phyloP scores from a whole-genome alignment of 2,329 filamentous ascomycete species.

The Rugonectria rugulosa region DNA sequence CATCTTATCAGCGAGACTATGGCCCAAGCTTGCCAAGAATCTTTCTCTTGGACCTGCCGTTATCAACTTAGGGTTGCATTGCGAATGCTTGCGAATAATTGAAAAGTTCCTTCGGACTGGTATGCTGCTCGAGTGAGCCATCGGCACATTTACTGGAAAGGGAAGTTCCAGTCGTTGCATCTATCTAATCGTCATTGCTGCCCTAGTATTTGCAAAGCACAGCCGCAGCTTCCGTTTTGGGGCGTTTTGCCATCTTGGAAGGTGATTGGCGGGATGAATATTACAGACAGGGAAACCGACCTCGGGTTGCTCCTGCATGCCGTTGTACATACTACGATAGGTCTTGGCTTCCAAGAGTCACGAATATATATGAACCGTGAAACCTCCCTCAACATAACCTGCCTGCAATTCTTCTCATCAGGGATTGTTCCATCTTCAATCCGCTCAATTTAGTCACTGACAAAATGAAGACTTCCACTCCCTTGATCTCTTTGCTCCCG shows the following conservation, averaged over 20 bases:
- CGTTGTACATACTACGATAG: not conserved
- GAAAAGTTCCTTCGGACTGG: slow-evolving; percentile 35
- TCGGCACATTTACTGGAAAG: slow-evolving; percentile 36
- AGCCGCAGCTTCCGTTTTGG: slow-evolving; percentile 36
- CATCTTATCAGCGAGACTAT: slow-evolving; percentile 7
- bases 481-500: slow-evolving; percentile 31
- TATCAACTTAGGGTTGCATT: slow-evolving; percentile 33
- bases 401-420: not conserved
- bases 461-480: slow-evolving; percentile 37
- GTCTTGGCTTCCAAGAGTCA: not conserved
- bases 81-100: slow-evolving; percentile 18
- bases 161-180: slow-evolving; percentile 32
- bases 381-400: slow-evolving; percentile 5
- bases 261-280: slow-evolving; percentile 25
- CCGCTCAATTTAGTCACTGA: not conserved
- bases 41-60: slow-evolving; percentile 35
- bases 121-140: slow-evolving; percentile 17
- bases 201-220: slow-evolving; percentile 30
- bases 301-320: not conserved
- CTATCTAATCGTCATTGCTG: slow-evolving; percentile 2
- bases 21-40: slow-evolving; percentile 10
- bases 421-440: slow-evolving; percentile 2
- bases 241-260: not conserved
- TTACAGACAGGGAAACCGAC: slow-evolving; percentile 18
- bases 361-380: slow-evolving; percentile 10